Percentiles rank a stretch among this genome's conserved stretches.
These are phyloP conservation scores for Hordeum pubiflorum DNA, from an alignment of 202 grass and related monocot species.

Conservation along the genomic window DNA sequence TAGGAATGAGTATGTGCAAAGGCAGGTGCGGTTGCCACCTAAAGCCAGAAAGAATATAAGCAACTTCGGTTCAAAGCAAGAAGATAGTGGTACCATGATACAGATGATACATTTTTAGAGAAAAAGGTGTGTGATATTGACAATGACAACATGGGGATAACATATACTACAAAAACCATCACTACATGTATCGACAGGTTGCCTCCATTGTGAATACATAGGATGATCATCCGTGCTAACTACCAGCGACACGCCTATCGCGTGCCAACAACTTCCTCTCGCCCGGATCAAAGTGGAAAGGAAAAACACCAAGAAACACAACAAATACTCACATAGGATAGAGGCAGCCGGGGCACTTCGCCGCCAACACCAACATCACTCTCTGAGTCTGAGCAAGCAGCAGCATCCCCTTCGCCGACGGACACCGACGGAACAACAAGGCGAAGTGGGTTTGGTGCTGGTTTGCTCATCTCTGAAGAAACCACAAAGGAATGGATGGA, in stretches of 20 bases:
- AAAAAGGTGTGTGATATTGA: slow-evolving; percentile 19
- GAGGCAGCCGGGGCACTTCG: slow-evolving; percentile 27
- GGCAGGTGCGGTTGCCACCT: neutral
- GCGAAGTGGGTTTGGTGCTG: neutral
- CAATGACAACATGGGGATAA: slow-evolving; percentile 35
- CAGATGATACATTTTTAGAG: slow-evolving; percentile 13
- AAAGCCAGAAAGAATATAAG: slow-evolving; percentile 1
- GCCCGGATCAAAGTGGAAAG: slow-evolving; percentile 7
- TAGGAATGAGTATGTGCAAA: neutral
- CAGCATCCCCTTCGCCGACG: slow-evolving; percentile 15
- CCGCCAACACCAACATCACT: slow-evolving; percentile 30
- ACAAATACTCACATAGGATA: slow-evolving; percentile 35
- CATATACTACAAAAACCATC: slow-evolving; percentile 63
- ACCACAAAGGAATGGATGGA: slow-evolving; percentile 39
- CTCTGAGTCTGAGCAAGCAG: neutral
- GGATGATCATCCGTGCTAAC: slow-evolving; percentile 55
- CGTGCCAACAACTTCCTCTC: slow-evolving; percentile 16
- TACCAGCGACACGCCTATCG: neutral
- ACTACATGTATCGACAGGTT: slow-evolving; percentile 55
- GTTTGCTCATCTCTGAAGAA: slow-evolving; percentile 27
- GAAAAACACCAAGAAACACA: neutral
- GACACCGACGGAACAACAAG: neutral
- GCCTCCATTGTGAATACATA: slow-evolving; percentile 53
- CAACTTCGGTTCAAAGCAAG: slow-evolving; percentile 9
- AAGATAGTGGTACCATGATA: slow-evolving; percentile 23